Percentiles rank a stretch among this genome's conserved stretches.
Conservation (phyloP, 1,284 basidiomycete genomes). For the Irpex lacteus region DNA sequence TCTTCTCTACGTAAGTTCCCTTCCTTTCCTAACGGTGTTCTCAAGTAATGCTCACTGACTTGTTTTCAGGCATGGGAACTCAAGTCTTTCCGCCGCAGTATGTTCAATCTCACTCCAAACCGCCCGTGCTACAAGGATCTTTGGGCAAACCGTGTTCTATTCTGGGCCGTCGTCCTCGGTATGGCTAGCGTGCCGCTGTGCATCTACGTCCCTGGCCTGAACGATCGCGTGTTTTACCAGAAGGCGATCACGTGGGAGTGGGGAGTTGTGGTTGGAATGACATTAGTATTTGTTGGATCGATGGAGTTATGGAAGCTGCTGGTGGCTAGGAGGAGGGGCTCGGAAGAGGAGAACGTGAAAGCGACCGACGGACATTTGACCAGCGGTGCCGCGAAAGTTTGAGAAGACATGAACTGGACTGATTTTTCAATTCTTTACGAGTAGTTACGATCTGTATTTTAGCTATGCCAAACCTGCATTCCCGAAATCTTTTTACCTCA, state of each 20-base stretch:
- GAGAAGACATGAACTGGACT: neutral
- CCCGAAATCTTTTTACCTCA: neutral
- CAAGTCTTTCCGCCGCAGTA: conserved; percentile 29
- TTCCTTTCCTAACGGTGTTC: neutral
- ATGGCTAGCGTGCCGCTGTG: conserved; percentile 48
- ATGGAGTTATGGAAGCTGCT: conserved; percentile 4
- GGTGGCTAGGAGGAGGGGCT: neutral
- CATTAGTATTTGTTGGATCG: conserved; percentile 18
- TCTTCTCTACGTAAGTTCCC: conserved; percentile 28
- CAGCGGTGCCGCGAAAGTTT: neutral
- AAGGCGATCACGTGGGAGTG: conserved; percentile 43
- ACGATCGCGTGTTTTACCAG: conserved; percentile 41
- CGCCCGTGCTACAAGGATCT: conserved; percentile 31
- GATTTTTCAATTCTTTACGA: too few relatives aligned
- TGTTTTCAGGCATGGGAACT: conserved; percentile 34
- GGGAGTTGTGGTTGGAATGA: conserved; percentile 38
- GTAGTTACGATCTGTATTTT: too few relatives aligned
- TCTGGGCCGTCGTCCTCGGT: conserved; percentile 47
- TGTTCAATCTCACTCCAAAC: conserved; percentile 36
- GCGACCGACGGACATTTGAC: neutral
- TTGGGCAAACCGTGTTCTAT: conserved; percentile 49
- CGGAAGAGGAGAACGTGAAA: neutral
- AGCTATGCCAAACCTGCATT: neutral
- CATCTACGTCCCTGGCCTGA: conserved; percentile 47
- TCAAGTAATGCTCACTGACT: neutral